Percentiles rank a stretch among this genome's conserved stretches.
phyloP scores from a whole-genome alignment of 2,329 filamentous ascomycete genomes.

The Fusarium sp. region DNA sequence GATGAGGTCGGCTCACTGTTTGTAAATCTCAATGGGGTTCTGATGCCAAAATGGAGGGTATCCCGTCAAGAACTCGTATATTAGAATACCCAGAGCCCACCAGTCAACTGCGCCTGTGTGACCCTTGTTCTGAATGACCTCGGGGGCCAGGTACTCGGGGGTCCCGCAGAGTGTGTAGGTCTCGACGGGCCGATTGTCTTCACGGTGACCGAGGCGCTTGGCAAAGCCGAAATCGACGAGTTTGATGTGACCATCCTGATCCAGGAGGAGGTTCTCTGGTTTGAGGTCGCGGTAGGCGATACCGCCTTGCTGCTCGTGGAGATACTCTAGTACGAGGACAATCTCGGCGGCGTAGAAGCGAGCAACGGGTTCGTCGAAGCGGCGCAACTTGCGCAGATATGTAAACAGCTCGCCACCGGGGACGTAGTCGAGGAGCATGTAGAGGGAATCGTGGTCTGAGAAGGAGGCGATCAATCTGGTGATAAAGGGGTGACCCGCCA shows the following conservation, averaged over 20 bases:
- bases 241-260: conserved; percentile 83
- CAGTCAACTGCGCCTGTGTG: conserved; percentile 83
- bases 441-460: conserved; percentile 81
- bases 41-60: conserved; percentile 91
- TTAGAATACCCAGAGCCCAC: conserved; percentile 87
- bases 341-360: conserved; percentile 89
- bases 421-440: conserved; percentile 87
- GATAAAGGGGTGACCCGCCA: conserved; percentile 86
- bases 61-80: conserved; percentile 87
- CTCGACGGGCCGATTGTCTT: conserved; percentile 65
- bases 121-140: conserved; percentile 87
- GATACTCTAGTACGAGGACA: conserved; percentile 82
- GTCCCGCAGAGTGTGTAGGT: conserved; percentile 88
- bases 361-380: conserved; percentile 82
- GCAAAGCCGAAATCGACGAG: conserved; percentile 89
- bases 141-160: conserved; percentile 85
- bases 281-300: conserved; percentile 87
- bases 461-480: conserved; percentile 83
- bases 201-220: conserved; percentile 75
- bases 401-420: conserved; percentile 88
- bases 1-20: conserved; percentile 66
- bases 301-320: conserved; percentile 82
- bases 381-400: conserved; percentile 80
- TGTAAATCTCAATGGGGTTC: conserved; percentile 89
- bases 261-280: conserved; percentile 84